Evolutionary conservation across 495 filamentous ascomycete genomes (phyloP), one percentile per base, ranked within the genome.

Genomic region (Podospora anserina): DNA sequence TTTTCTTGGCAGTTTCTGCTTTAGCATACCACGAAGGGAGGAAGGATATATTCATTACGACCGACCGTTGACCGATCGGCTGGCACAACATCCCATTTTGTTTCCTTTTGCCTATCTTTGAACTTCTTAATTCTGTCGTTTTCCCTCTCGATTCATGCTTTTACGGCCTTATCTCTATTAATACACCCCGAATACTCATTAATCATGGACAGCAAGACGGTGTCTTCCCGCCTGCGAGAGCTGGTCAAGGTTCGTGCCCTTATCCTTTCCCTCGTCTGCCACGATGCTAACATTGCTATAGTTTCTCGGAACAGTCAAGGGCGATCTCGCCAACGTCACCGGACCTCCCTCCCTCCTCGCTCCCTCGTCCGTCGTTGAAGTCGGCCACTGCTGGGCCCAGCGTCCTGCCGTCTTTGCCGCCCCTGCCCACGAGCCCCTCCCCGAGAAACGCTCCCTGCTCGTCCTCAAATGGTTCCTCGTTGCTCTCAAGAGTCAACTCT

Each of bases 381-480:
- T 92, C 79, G 92, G 90, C 64, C 88, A 90, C 71, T 94, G 93
- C 83, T 96, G 92, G 92, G 89, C 90, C 16, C 89, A 93, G 76
- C 91, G 93, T 71, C 92, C 92, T 4, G 82, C 85, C 63, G 79
- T 93, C 61, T 94, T 96, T 75, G 84, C 92, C 53, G 91, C 92
- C n/a, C 91, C 92, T 2, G 88, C 91, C 19, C 82, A 81, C 34
- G 93, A 96, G 77, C 73, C 84, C 19, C 82, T 89, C 75, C 85
- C 91, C 0, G 86, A 86, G 67, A 90, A 90, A 80, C 88, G 92
- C 64, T 86, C 89, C 28, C 81, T 96, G 44, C 82, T 91, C 13
- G 91, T 96, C 3, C 82, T 95, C 39, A 92, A 90, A 71, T 93
- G 91, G 89, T 94, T 95, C 79, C 85, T 96, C 32, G 89, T 85